Evolutionary conservation across 2,329 filamentous ascomycete species (phyloP).

Genomic region (Diaporthe citriasiana): DNA sequence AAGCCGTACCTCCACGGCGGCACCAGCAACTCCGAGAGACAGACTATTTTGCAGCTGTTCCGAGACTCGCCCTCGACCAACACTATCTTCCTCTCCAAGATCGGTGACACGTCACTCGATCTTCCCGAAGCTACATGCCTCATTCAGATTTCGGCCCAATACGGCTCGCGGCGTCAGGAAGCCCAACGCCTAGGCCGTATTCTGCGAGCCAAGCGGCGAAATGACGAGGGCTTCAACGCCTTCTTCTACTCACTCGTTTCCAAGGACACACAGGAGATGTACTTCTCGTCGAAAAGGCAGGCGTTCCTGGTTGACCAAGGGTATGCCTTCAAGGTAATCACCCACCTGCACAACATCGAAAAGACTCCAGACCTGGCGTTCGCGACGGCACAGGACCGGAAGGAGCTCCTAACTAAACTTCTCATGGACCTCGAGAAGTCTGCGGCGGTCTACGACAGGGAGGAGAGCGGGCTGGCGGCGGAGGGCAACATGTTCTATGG

Average conservation of each 20-base stretch:
- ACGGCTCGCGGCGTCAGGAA: constrained; percentile 96
- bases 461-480: constrained; percentile 48
- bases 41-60: constrained; percentile 92
- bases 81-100: constrained; percentile 96
- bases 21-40: constrained; percentile 87
- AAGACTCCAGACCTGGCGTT: constrained; percentile 86
- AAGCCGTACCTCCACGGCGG: constrained; percentile 95
- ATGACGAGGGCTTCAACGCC: constrained; percentile 98
- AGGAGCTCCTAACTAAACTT: constrained; percentile 89
- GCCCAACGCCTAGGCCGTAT: constrained; percentile 94
- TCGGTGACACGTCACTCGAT: constrained; percentile 98
- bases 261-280: constrained; percentile 98
- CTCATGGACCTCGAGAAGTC: constrained; percentile 83
- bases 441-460: constrained; percentile 46
- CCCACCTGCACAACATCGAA: constrained; percentile 91
- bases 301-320: constrained; percentile 98
- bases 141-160: constrained; percentile 98
- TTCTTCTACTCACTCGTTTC: constrained; percentile 99
- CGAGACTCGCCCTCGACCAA: constrained; percentile 92
- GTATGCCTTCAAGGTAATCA: constrained; percentile 99
- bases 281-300: constrained; percentile 95
- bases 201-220: constrained; percentile 92
- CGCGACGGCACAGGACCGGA: constrained; percentile 81
- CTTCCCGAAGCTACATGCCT: constrained; percentile 95
- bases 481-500: constrained; percentile 58